Evolutionary conservation across 2,329 filamentous ascomycete genomes (phyloP), one percentile per base, ranked within the genome.

Genomic region (Colletotrichum orchidophilum): DNA sequence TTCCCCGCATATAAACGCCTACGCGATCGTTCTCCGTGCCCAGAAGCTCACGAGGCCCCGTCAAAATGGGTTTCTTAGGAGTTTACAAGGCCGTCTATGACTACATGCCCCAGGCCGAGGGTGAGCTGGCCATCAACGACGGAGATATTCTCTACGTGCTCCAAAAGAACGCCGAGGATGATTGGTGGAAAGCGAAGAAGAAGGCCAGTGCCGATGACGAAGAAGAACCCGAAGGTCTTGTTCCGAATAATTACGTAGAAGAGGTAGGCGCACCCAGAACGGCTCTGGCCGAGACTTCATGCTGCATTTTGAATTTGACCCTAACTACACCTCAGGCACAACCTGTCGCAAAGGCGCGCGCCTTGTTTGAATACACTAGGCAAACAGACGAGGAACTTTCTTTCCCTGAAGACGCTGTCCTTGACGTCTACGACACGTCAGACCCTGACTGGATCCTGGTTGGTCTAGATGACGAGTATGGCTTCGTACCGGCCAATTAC

Each of bases 381-480:
- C 96, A 99, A 84, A 99, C 96, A 27, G 96, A 99, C 79, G 96
- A 99, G 82, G 96, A 99, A 83, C 87, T 99, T 11, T 98, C 96
- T 27, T 98, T 99, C 80, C 89, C 94, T 59, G 96, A 99, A 84
- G 95, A 97, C 79, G 91, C 93, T 50, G 83, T 90, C 54, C 87
- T 99, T 59, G 86, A 93, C 72, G 93, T 99, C 58, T 98, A 94
- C 83, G 96, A 99, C 81, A 92, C 88, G 11, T 93, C 94, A 5
- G 96, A 99, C 81, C 94, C 94, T 15, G 96, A 99, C 82, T 99
- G 96, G 96, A 97, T 96, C 73, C 85, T 99, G 60, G 96, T 97
- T 33, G 95, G 96, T 21, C 85, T 92, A 54, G 91, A 95, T 75
- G 90, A 90, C 63, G 94, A 98, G 75, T 99, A 91, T 84, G 96